Percentiles rank a stretch among this genome's conserved stretches.
Evolutionary conservation across 331 rosid species (phyloP).

Genomic region (Phaseolus coccineus): DNA sequence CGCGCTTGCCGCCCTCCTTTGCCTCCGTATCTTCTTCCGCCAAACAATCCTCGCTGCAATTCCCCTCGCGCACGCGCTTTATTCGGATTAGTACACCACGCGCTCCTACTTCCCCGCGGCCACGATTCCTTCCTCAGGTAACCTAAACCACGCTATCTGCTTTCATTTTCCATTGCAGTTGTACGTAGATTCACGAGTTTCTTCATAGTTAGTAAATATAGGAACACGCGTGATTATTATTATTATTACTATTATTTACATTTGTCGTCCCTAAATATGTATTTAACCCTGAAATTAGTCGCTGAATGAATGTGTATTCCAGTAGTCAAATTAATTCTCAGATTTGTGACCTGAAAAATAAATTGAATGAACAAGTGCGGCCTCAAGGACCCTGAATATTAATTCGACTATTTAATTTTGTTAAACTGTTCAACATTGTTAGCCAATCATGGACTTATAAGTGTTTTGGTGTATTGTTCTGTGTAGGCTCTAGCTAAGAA

Average conservation of each 20-base stretch:
- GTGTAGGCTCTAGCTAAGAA: slow-evolving; percentile 85
- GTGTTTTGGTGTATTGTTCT: slow-evolving; percentile 16
- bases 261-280: background rate
- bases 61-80: slow-evolving; percentile 57
- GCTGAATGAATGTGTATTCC: background rate
- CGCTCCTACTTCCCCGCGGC: slow-evolving; percentile 51
- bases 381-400: background rate
- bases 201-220: background rate
- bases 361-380: background rate
- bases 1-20: slow-evolving; percentile 34
- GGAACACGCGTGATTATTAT: background rate
- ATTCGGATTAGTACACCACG: slow-evolving; percentile 47
- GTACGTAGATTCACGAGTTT: background rate
- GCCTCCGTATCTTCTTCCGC: slow-evolving; percentile 42
- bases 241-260: background rate
- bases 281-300: background rate
- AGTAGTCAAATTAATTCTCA: background rate
- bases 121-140: slow-evolving; percentile 72
- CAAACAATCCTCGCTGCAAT: slow-evolving; percentile 53
- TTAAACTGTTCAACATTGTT: slow-evolving; percentile 16
- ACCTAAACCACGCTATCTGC: background rate
- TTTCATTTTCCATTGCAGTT: background rate
- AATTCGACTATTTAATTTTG: background rate
- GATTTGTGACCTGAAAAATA: background rate
- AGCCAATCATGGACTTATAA: slow-evolving; percentile 24